Evolutionary conservation across 2,329 filamentous ascomycete genomes (phyloP), one percentile per base, ranked within the genome.

Genomic region (Plenodomus tracheiphilus): DNA sequence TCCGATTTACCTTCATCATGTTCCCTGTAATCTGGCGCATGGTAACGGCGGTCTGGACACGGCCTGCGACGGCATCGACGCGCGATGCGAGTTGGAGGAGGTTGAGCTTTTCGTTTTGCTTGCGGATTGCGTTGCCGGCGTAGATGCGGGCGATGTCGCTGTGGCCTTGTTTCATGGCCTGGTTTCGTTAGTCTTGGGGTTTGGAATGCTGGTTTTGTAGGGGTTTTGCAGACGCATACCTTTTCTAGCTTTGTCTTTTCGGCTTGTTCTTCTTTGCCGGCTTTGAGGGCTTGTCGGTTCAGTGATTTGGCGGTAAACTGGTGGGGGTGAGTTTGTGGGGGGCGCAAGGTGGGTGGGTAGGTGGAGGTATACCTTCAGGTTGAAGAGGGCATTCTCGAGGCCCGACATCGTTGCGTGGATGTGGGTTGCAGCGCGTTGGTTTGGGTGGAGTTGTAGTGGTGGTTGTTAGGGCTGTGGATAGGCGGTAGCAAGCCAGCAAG

Each of bases 291-390:
- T 75, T 85, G 82, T 56, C 82, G 74, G 64, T 84, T 84, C 46
- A 85, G 78, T 72, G 83, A 81, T 69, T 85, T 85, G 43, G 81
- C 79, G 28, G 82, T 85, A 73, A 85, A 84, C 81, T 83, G 59
- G 35, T 18, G 16, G 35, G 16, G 16, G n/a, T n/a, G n/a, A n/a
- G n/a, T n/a, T n/a, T n/a, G n/a, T n/a, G n/a, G n/a, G n/a, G n/a
- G n/a, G n/a, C n/a, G n/a, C n/a, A n/a, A n/a, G n/a, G n/a, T n/a
- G n/a, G 18, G 35, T 20, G 13, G 9, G 18, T 37, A 20, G 16
- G 16, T 34, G 39, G 32, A 30, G 22, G 61, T 68, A 37, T 51
- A 82, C 81, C 76, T 84, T 85, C 52, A 85, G 75, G 66, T 84
- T 84, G 73, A 84, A 83, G 35, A 84, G 77, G 19, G 81, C 80